Evolutionary conservation across 306 rosid species (phyloP), one percentile per base, ranked within the genome.

Genomic region (Cucurbita maxima): DNA sequence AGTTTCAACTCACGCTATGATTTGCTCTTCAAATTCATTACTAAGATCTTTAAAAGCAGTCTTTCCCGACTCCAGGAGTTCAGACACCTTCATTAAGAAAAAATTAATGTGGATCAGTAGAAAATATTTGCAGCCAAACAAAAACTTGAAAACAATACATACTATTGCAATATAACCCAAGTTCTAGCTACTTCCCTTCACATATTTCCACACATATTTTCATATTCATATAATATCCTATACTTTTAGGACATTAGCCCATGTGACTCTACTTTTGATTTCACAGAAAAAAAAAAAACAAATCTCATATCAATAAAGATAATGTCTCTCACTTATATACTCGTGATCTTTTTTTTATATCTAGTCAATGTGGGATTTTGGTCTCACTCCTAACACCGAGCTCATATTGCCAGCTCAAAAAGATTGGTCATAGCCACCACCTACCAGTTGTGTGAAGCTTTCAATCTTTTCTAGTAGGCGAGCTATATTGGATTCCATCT

Each of bases 11-110:
- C 79, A 93, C 93, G 81, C 78, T 10, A 93, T 87, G 80, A 88
- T 77, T 59, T 83, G 80, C 89, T 88, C 96, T 82, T 92, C 96
- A 68, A 87, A 90, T 70, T 80, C 90, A 30, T 86, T 80, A 67
- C 83, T 78, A 20, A 93, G 80, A 58, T 87, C 89, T 86, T 87
- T 87, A 19, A 88, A 79, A 81, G 77, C 81, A 4, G 86, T 67
- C 84, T 87, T 90, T 82, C 91, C 97, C 4, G 96, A 86, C 71
- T 88, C 89, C 63, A 92, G 82, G 36, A 87, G 87, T 84, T 88
- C 93, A 58, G 96, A 92, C 7, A 92, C 91, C 98, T 88, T 44
- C 78, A 72, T 3, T 14, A 81, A 55, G 47, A 64, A 48, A 50
- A 75, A 48, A 7, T 55, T 61, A 58, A 36, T 58, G 72, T 44